phyloP scores from a whole-genome alignment of 1,139 yeast genomes.

The Arxiozyma bovina region DNA sequence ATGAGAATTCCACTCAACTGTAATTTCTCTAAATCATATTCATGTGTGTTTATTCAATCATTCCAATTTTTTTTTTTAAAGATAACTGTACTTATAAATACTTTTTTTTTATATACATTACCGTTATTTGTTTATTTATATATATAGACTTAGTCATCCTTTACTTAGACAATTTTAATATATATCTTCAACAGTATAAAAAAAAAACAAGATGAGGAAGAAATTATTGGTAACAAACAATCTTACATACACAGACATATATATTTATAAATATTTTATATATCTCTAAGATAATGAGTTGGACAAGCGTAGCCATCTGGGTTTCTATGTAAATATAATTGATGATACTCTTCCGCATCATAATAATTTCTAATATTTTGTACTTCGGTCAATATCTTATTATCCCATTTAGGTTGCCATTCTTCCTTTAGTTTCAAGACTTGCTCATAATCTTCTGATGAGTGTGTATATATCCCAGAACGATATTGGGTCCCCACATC shows the following conservation, averaged over 20 bases:
- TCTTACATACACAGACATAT: slow-evolving; percentile 3
- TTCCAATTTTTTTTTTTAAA: neutral
- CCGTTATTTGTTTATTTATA: neutral
- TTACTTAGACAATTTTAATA: too few species aligned
- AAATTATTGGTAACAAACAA: too few species aligned
- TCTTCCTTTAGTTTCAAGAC: slow-evolving; percentile 38
- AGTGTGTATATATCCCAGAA: slow-evolving; percentile 61
- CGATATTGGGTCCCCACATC: slow-evolving; percentile 81
- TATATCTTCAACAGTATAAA: slow-evolving; percentile 13
- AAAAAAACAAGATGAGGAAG: too few species aligned
- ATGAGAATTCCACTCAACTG: slow-evolving; percentile 4
- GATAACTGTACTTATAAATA: neutral
- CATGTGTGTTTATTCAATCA: neutral
- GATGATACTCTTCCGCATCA: slow-evolving; percentile 95
- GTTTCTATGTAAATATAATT: slow-evolving; percentile 64
- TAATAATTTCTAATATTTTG: slow-evolving; percentile 63
- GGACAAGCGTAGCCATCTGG: slow-evolving; percentile 88
- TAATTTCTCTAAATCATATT: slow-evolving; percentile 3
- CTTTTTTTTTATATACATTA: too few species aligned
- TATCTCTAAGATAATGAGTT: slow-evolving; percentile 62
- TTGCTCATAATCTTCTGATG: slow-evolving; percentile 39
- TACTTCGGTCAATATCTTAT: slow-evolving; percentile 54
- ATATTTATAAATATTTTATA: slow-evolving; percentile 3
- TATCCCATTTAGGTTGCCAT: slow-evolving; percentile 49
- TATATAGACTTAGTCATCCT: neutral